These are phyloP conservation scores for Pinus taeda DNA, from an alignment of 75 land plant species.

Conservation along the genomic window DNA sequence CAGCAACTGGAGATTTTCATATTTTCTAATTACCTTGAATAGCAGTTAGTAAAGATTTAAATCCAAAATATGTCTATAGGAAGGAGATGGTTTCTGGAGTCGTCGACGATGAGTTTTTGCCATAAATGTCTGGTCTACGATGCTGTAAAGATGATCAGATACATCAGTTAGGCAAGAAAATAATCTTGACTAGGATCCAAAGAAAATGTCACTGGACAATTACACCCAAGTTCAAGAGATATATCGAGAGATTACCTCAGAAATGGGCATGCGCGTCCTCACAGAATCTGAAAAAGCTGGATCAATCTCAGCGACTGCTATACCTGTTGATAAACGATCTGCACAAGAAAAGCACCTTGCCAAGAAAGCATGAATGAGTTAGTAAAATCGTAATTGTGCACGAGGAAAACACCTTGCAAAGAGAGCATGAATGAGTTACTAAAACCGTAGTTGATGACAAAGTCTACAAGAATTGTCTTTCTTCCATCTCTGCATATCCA, in stretches of 20 bases:
- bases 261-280: slow-evolving; percentile 60
- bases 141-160: slow-evolving; percentile 6
- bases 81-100: neutral
- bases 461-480: neutral
- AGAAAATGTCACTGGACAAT: neutral
- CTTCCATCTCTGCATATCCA: neutral
- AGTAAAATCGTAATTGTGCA: too few species aligned
- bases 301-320: slow-evolving; percentile 73
- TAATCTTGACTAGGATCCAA: neutral
- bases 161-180: neutral
- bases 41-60: neutral
- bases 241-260: slow-evolving; percentile 36
- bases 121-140: neutral
- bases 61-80: neutral
- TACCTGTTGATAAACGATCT: slow-evolving; percentile 70
- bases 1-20: neutral
- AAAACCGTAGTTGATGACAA: neutral
- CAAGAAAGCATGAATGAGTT: neutral
- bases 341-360: slow-evolving; percentile 11
- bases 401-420: too few species aligned
- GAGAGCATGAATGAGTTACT: too few species aligned
- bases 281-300: slow-evolving; percentile 55
- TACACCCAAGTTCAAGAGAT: neutral
- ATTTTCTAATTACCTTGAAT: neutral
- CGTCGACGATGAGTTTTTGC: neutral